These are phyloP conservation scores for Hirsutella rhossiliensis DNA, from an alignment of 2,329 filamentous ascomycete species.

Conservation along the genomic window DNA sequence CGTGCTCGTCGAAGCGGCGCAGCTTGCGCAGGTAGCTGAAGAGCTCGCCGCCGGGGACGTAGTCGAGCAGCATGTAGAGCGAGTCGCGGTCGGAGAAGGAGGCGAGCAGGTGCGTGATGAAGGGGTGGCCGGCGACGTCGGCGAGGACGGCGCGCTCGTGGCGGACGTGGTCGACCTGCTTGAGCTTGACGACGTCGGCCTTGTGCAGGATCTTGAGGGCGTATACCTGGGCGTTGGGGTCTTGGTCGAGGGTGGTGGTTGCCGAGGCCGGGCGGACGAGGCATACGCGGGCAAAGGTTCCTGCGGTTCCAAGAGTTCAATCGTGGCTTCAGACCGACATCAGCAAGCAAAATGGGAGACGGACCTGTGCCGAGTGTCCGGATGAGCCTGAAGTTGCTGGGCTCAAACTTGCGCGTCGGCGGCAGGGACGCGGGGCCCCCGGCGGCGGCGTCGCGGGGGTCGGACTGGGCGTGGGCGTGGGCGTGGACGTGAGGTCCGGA, in stretches of 20 bases:
- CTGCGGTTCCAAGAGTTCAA: conserved; percentile 19
- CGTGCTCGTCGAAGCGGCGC: conserved; percentile 66
- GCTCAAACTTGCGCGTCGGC: conserved; percentile 17
- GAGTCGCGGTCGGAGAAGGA: conserved; percentile 72
- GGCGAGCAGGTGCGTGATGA: conserved; percentile 67
- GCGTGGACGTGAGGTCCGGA: conserved; percentile 5
- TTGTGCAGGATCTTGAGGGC: conserved; percentile 71
- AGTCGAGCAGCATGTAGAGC: conserved; percentile 74
- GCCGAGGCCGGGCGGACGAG: conserved; percentile 54
- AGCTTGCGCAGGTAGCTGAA: conserved; percentile 72
- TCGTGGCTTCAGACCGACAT: too few species aligned
- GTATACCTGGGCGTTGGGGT: conserved; percentile 43
- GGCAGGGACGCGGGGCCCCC: conserved; percentile 8
- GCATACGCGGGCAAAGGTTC: conserved; percentile 74
- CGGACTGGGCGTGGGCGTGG: not conserved
- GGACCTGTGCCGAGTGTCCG: conserved; percentile 71
- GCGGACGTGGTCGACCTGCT: conserved; percentile 78
- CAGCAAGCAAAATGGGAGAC: too few species aligned
- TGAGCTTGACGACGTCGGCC: conserved; percentile 63
- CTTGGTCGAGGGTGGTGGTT: conserved; percentile 20
- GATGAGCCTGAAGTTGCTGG: conserved; percentile 55
- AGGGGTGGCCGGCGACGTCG: conserved; percentile 68
- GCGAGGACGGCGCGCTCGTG: conserved; percentile 71
- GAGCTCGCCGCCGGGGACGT: conserved; percentile 72
- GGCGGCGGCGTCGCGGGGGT: not conserved